phyloP scores from a whole-genome alignment of 2,329 filamentous ascomycete species.

The Ceratocystiopsis minuta region DNA sequence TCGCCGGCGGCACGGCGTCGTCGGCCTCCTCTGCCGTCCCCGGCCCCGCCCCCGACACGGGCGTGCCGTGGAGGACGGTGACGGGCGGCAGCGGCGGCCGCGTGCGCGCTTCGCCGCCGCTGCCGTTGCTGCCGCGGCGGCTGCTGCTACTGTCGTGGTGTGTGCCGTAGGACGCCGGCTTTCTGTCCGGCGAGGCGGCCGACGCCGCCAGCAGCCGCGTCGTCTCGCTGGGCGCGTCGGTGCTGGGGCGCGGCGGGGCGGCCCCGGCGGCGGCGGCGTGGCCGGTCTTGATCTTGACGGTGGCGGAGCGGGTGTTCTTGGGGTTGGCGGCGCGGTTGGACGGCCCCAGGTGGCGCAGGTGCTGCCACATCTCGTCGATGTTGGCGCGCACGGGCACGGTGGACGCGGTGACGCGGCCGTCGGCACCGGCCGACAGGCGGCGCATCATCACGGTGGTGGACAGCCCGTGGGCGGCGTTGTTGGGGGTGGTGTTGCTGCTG shows the following conservation, averaged over 20 bases:
- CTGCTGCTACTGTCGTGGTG: no score
- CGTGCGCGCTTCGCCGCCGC: no score
- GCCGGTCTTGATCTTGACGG: slow-evolving; percentile 45
- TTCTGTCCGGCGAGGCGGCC: no score
- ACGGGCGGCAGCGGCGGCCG: no score
- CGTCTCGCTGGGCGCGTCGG: slow-evolving; percentile 17
- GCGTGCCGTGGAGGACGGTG: no score
- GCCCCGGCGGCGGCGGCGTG: background rate
- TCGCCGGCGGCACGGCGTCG: no score
- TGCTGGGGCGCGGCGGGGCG: no score
- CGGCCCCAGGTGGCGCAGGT: slow-evolving; percentile 46
- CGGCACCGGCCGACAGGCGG: slow-evolving; percentile 34
- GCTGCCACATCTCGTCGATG: slow-evolving; percentile 42
- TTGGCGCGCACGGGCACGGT: slow-evolving; percentile 40
- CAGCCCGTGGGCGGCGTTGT: slow-evolving; percentile 12
- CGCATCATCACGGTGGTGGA: slow-evolving; percentile 40
- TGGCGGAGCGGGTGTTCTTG: slow-evolving; percentile 39
- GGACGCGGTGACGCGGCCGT: slow-evolving; percentile 29
- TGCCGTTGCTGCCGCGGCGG: no score
- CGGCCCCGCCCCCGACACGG: no score
- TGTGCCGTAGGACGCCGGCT: no score
- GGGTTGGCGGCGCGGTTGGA: slow-evolving; percentile 50
- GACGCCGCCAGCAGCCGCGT: slow-evolving; percentile 21
- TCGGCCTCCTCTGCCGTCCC: background rate
- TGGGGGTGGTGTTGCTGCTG: slow-evolving; percentile 27